phyloP scores from a whole-genome alignment of 257 asterid genomes.

The Leonotis leonurus region DNA sequence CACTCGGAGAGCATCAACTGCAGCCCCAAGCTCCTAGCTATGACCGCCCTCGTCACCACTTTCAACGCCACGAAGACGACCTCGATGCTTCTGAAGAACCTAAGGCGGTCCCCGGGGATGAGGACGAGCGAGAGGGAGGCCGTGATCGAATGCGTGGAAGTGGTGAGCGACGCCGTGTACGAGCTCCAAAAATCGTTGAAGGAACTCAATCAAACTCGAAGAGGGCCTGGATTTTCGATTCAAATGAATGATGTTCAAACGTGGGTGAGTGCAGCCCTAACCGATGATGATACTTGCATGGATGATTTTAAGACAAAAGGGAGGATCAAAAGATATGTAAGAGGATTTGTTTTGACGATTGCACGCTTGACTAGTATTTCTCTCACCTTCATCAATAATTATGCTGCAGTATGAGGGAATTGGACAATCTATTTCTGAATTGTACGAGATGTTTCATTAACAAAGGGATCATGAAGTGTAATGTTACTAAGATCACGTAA shows the following conservation, averaged over 20 bases:
- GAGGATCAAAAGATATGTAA: background rate
- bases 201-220: slow-evolving; percentile 9
- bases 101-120: slow-evolving; percentile 9
- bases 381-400: slow-evolving; percentile 34
- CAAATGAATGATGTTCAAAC: slow-evolving; percentile 35
- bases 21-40: slow-evolving; percentile 26
- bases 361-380: slow-evolving; percentile 39
- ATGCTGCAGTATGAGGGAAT: too few species aligned
- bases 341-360: slow-evolving; percentile 16
- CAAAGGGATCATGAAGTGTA: too few species aligned
- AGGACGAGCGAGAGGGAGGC: slow-evolving; percentile 17
- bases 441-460: too few species aligned
- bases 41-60: slow-evolving; percentile 25
- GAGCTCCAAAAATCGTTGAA: slow-evolving; percentile 20
- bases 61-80: slow-evolving; percentile 17
- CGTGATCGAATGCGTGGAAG: slow-evolving; percentile 36
- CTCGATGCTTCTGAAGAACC: background rate
- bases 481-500: too few species aligned
- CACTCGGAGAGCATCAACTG: slow-evolving; percentile 14
- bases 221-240: slow-evolving; percentile 13
- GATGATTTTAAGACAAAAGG: slow-evolving; percentile 31
- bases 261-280: slow-evolving; percentile 53
- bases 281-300: slow-evolving; percentile 39
- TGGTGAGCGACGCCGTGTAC: slow-evolving; percentile 26
- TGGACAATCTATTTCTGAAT: too few species aligned